These are phyloP conservation scores for Podospora bellae-mahoneyi DNA, from an alignment of 495 filamentous ascomycete genomes.

Conservation along the genomic window DNA sequence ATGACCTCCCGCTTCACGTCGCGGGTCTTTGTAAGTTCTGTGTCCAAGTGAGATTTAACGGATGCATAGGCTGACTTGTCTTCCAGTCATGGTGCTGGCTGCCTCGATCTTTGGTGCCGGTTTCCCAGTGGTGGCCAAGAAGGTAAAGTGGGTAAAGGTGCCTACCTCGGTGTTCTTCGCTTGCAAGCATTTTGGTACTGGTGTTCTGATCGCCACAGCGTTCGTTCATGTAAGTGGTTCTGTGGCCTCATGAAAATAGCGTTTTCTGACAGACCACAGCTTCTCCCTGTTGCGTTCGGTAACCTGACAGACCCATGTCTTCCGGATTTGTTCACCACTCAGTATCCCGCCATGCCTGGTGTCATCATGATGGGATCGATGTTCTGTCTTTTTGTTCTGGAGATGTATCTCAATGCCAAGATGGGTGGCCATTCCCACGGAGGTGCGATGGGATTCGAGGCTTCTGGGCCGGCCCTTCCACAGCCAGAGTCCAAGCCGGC, in stretches of 20 bases:
- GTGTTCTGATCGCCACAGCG: constrained; percentile 65
- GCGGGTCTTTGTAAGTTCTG: constrained; percentile 49
- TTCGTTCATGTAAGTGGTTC: constrained; percentile 59
- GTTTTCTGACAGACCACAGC: constrained; percentile 27
- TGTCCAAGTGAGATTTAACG: background rate
- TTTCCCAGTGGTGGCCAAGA: constrained; percentile 54
- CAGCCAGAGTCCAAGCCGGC: background rate
- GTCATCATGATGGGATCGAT: constrained; percentile 58
- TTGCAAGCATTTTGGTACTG: constrained; percentile 65
- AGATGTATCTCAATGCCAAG: constrained; percentile 52
- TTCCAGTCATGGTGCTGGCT: constrained; percentile 38
- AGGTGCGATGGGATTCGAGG: constrained; percentile 44
- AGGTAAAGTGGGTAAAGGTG: constrained; percentile 52
- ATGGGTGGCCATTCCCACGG: constrained; percentile 45
- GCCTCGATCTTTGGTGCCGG: constrained; percentile 47
- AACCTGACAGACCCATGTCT: constrained; percentile 58
- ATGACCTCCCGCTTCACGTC: constrained; percentile 49
- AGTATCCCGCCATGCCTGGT: constrained; percentile 58
- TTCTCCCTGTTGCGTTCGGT: constrained; percentile 56
- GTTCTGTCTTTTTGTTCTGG: constrained; percentile 54
- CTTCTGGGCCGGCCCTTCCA: background rate
- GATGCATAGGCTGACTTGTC: constrained; percentile 13
- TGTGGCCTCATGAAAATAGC: background rate
- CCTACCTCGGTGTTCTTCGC: constrained; percentile 52
- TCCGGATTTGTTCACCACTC: constrained; percentile 51